Percentiles rank a stretch among this genome's conserved stretches.
phyloP scores from a whole-genome alignment of 1,284 basidiomycete species.

The Microbotryomycetes sp. region DNA sequence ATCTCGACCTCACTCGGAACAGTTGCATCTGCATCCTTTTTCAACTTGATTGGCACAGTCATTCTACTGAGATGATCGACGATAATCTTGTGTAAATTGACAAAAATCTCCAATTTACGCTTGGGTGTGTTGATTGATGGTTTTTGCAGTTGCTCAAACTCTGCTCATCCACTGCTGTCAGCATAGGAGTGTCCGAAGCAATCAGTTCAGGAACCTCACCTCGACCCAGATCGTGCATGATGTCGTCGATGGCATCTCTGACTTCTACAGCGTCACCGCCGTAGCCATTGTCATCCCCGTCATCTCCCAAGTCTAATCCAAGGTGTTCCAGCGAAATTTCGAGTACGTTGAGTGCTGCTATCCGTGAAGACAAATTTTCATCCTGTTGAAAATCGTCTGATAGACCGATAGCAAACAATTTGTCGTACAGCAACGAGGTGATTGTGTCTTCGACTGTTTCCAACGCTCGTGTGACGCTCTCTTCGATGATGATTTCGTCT shows the following conservation, averaged over 20 bases:
- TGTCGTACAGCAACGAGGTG: slow-evolving; percentile 28
- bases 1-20: slow-evolving; percentile 35
- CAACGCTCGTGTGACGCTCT: slow-evolving; percentile 24
- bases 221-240: slow-evolving; percentile 63
- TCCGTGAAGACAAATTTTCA: slow-evolving; percentile 74
- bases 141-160: slow-evolving; percentile 57
- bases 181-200: neutral
- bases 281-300: slow-evolving; percentile 37
- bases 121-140: slow-evolving; percentile 57
- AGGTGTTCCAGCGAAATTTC: slow-evolving; percentile 80
- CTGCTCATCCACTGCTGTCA: slow-evolving; percentile 44
- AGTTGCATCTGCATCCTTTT: slow-evolving; percentile 29
- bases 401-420: slow-evolving; percentile 56
- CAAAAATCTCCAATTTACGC: slow-evolving; percentile 71
- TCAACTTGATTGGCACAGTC: slow-evolving; percentile 36
- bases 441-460: slow-evolving; percentile 29
- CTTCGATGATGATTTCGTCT: slow-evolving; percentile 16
- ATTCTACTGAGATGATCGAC: slow-evolving; percentile 53
- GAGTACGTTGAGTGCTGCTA: slow-evolving; percentile 82
- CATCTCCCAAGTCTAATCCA: slow-evolving; percentile 61
- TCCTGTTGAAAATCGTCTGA: slow-evolving; percentile 80
- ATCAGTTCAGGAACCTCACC: slow-evolving; percentile 50
- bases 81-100: slow-evolving; percentile 72
- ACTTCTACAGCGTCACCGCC: slow-evolving; percentile 38
- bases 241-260: slow-evolving; percentile 48